These are phyloP conservation scores for Solanum stenotomum DNA, from an alignment of 257 asterid species.

Conservation along the genomic window DNA sequence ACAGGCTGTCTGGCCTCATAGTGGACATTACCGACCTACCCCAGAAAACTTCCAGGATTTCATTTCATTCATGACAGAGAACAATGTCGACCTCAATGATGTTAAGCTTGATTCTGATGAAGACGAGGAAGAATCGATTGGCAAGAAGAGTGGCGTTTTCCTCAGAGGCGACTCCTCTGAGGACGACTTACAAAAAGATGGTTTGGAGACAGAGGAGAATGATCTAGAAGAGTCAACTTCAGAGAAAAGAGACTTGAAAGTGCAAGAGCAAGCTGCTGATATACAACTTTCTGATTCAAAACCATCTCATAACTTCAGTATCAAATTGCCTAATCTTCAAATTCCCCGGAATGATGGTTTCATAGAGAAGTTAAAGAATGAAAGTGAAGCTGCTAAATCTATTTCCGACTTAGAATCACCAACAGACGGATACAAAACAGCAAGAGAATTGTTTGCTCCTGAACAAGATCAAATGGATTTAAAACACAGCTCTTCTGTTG, in stretches of 20 bases:
- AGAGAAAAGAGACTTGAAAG: constrained; percentile 12
- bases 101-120: constrained; percentile 69
- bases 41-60: constrained; percentile 79
- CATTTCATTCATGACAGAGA: constrained; percentile 53
- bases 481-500: not conserved
- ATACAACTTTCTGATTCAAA: constrained; percentile 10
- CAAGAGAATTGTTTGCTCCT: constrained; percentile 13
- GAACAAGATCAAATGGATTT: not conserved
- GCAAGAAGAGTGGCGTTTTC: constrained; percentile 28
- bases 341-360: constrained; percentile 51
- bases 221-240: constrained; percentile 7
- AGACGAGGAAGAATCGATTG: constrained; percentile 39
- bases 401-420: constrained; percentile 24
- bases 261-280: constrained; percentile 10
- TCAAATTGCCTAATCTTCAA: constrained; percentile 33
- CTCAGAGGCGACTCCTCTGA: constrained; percentile 53
- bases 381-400: constrained; percentile 10
- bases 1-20: constrained; percentile 99
- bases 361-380: constrained; percentile 24
- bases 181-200: constrained; percentile 43
- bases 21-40: constrained; percentile 91
- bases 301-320: constrained; percentile 11
- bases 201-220: constrained; percentile 21
- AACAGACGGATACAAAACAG: constrained; percentile 20
- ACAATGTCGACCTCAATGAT: constrained; percentile 49